Conservation (phyloP, 2,329 filamentous ascomycete species). For the Anthostomella pinea region DNA sequence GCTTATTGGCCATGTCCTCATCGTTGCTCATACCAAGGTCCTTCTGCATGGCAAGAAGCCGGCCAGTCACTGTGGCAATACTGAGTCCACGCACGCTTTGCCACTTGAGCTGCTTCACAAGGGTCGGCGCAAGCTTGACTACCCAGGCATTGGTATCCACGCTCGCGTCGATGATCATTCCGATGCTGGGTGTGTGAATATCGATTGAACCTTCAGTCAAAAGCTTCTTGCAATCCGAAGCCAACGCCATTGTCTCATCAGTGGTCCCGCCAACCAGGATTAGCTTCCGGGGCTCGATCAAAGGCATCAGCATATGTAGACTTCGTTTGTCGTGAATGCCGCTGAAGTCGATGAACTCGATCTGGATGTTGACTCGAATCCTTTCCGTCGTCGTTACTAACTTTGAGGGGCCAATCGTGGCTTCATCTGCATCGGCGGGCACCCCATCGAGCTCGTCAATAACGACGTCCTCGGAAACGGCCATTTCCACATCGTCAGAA, state of each 20-base stretch:
- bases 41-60: slow-evolving; percentile 42
- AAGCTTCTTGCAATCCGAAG: slow-evolving; percentile 74
- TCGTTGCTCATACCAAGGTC: slow-evolving; percentile 47
- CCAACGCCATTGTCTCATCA: slow-evolving; percentile 75
- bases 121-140: slow-evolving; percentile 79
- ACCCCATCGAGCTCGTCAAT: slow-evolving; percentile 57
- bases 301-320: slow-evolving; percentile 88
- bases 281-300: slow-evolving; percentile 90
- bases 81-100: slow-evolving; percentile 87
- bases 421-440: slow-evolving; percentile 54
- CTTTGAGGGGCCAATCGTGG: slow-evolving; percentile 67
- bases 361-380: slow-evolving; percentile 67
- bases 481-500: slow-evolving; percentile 47
- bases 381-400: slow-evolving; percentile 62
- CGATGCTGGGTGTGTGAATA: slow-evolving; percentile 79
- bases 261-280: slow-evolving; percentile 82
- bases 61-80: slow-evolving; percentile 89
- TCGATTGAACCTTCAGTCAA: slow-evolving; percentile 58
- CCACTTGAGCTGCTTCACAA: slow-evolving; percentile 89
- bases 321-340: slow-evolving; percentile 92
- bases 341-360: slow-evolving; percentile 88
- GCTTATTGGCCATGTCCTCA: slow-evolving; percentile 47
- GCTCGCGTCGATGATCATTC: slow-evolving; percentile 77
- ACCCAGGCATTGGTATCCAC: slow-evolving; percentile 98
- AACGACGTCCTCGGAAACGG: slow-evolving; percentile 37